These are phyloP conservation scores for Sapria himalayana DNA, from an alignment of 345 rosid genomes.

Conservation along the genomic window DNA sequence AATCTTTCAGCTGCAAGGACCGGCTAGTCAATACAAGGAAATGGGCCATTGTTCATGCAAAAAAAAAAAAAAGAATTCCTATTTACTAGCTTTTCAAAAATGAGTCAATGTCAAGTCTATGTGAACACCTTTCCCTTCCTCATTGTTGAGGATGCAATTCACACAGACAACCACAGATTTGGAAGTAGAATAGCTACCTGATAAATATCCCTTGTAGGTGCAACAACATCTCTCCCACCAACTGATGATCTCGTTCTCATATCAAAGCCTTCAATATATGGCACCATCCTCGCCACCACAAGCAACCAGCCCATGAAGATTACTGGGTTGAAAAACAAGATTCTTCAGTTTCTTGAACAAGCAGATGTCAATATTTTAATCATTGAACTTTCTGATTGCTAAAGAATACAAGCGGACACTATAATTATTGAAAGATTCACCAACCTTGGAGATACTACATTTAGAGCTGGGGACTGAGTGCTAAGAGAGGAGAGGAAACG, in stretches of 20 bases:
- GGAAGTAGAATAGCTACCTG: constrained; percentile 20
- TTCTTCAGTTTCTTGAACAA: constrained; percentile 8
- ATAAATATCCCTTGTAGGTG: constrained; percentile 48
- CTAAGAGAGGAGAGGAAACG: constrained; percentile 57
- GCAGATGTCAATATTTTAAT: constrained; percentile 2
- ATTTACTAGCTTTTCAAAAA: too few species aligned
- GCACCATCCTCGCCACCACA: constrained; percentile 99
- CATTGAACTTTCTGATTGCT: background rate
- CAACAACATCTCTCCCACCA: constrained; percentile 69
- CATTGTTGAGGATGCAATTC: too few species aligned
- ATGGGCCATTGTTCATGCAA: too few species aligned
- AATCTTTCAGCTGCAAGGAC: too few species aligned
- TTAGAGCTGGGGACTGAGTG: constrained; percentile 70
- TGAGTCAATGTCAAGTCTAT: too few species aligned
- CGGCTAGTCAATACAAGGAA: too few species aligned
- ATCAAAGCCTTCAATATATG: constrained; percentile 83
- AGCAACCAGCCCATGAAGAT: constrained; percentile 78
- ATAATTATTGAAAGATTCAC: constrained; percentile 3
- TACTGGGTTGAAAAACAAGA: constrained; percentile 22
- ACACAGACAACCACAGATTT: constrained; percentile 6
- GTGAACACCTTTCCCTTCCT: too few species aligned
- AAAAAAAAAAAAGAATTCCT: too few species aligned
- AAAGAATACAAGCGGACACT: background rate
- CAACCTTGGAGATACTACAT: constrained; percentile 84
- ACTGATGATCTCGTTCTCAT: constrained; percentile 57